Conservation (phyloP, 352 stramenopile species). For the Phytophthora sp. region DNA sequence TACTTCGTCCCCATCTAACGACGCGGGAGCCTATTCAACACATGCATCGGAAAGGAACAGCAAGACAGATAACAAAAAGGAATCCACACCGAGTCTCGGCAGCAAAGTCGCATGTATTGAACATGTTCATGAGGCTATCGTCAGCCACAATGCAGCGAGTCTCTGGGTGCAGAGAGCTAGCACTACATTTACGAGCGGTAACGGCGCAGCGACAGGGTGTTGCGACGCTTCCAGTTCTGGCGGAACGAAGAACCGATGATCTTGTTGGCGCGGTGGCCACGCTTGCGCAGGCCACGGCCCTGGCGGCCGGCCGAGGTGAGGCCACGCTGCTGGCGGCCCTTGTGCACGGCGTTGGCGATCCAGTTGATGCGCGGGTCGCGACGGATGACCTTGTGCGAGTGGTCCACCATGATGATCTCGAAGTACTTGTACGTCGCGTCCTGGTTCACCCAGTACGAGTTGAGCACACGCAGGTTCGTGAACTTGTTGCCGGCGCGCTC, state of each 20-base stretch:
- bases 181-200: slow-evolving; percentile 93
- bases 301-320: slow-evolving; percentile 98
- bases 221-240: slow-evolving; percentile 98
- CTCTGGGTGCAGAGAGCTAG: slow-evolving; percentile 28
- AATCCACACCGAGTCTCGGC: slow-evolving; percentile 27
- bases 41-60: background rate
- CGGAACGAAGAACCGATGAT: slow-evolving; percentile 97
- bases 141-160: slow-evolving; percentile 34
- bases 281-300: slow-evolving; percentile 97
- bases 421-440: slow-evolving; percentile 99
- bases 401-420: slow-evolving; percentile 99
- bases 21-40: no score
- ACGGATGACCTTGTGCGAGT: slow-evolving; percentile 97
- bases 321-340: slow-evolving; percentile 98
- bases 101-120: slow-evolving; percentile 56
- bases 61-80: slow-evolving; percentile 1
- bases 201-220: slow-evolving; percentile 97
- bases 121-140: slow-evolving; percentile 27
- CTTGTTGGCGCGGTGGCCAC: slow-evolving; percentile 99
- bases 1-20: no score
- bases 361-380: slow-evolving; percentile 99
- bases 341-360: slow-evolving; percentile 99
- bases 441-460: slow-evolving; percentile 99
- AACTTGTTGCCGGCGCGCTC: slow-evolving; percentile 98
- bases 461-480: slow-evolving; percentile 98